phyloP scores from a whole-genome alignment of 805 yeast species.

The Lipomyces starkeyi region DNA sequence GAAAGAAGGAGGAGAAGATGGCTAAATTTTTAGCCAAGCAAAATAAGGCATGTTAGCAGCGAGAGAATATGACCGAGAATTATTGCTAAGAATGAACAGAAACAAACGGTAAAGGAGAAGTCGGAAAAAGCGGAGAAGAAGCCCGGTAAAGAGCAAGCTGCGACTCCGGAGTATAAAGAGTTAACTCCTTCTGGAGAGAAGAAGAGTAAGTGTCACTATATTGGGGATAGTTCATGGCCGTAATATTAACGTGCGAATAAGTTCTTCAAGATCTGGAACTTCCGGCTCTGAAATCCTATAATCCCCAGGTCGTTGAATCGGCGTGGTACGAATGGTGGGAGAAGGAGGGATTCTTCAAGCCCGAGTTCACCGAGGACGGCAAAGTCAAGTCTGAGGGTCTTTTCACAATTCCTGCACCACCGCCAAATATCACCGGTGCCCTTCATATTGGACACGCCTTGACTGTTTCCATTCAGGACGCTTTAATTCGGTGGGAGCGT shows the following conservation, averaged over 20 bases:
- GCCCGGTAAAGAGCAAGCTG: slow-evolving; percentile 71
- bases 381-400: slow-evolving; percentile 77
- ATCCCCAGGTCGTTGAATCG: slow-evolving; percentile 89
- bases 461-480: slow-evolving; percentile 92
- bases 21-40: slow-evolving; percentile 89
- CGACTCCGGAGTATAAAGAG: slow-evolving; percentile 83
- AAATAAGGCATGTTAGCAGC: slow-evolving; percentile 53
- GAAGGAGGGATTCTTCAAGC: slow-evolving; percentile 83
- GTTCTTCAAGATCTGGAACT: slow-evolving; percentile 84
- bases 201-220: slow-evolving; percentile 52
- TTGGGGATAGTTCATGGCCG: neutral
- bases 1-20: slow-evolving; percentile 87
- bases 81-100: slow-evolving; percentile 17
- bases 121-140: slow-evolving; percentile 52
- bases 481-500: slow-evolving; percentile 90
- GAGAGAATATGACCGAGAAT: neutral
- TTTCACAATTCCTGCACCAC: slow-evolving; percentile 96
- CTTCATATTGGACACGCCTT: slow-evolving; percentile 98
- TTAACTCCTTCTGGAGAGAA: slow-evolving; percentile 87
- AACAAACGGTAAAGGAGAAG: slow-evolving; percentile 54
- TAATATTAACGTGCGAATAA: neutral
- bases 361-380: slow-evolving; percentile 79
- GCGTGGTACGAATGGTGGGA: slow-evolving; percentile 99
- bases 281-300: slow-evolving; percentile 91
- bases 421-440: slow-evolving; percentile 99